Base-by-base conservation (phyloP, 2,329 filamentous ascomycete genomes). In the Cladosporium sp. region DNA sequence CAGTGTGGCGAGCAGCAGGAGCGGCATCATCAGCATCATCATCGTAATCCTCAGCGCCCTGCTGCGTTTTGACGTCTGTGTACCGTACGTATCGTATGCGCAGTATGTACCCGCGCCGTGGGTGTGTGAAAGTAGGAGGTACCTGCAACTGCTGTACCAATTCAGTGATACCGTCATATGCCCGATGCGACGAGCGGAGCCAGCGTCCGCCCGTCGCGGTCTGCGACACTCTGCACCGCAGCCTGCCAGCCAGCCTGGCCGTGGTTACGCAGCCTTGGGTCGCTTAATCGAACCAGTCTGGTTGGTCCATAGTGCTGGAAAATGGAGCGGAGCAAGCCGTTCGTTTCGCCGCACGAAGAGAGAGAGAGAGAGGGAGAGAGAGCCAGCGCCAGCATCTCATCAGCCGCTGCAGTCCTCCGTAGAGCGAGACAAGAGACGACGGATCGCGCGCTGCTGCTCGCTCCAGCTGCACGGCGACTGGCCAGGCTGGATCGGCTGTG, bases 241-340 rank as follows among this genome's bases (percentile, higher is more conserved):
- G 39, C 11, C 20, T 22, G 20, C 39, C 6, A 32, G 39, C 40
- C 48, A 32, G 48, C 30, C 39, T 50, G 42, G 42, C 42, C 42
- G 42, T 45, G 42, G 42, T 45, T 25, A 45, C 27, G 27, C 29
- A 45, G 20, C 30, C 42, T 45, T 45, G 32, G 42, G 42, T 45
- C 42, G 42, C 42, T 45, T 45, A 45, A 27, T 33, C 25, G 30
- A 29, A 30, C 42, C 42, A 11, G 42, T 27, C 40, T 50, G 48
- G 39, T 50, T 50, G 48, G 39, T 27, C 48, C 38, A 39, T 40
- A 38, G 39, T 33, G 48, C 40, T 50, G 48, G 48, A 29, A 29
- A 40, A 36, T 15, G 35, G 38, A 33, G 45, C 40, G 45, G 45
- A 48, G 45, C 45, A 30, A 16, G 25, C 33, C 43, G 43, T 35